Percentiles rank a stretch among this genome's conserved stretches.
These are phyloP conservation scores for Sporothrix humicola DNA, from an alignment of 2,329 filamentous ascomycete species.

Conservation along the genomic window DNA sequence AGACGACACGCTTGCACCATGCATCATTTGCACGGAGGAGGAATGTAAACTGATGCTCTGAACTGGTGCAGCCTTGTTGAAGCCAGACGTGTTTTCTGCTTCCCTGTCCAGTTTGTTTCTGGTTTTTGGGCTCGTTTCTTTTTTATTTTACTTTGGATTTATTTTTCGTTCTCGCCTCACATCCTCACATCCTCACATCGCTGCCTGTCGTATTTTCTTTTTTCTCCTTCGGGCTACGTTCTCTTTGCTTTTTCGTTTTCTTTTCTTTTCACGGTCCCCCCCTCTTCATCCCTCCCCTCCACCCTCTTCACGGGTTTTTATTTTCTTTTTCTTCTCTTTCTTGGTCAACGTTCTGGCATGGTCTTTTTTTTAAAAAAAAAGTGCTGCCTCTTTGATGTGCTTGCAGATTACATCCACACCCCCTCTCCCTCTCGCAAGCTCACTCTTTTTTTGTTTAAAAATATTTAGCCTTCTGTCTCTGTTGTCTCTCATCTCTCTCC, in stretches of 20 bases:
- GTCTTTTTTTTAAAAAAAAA: background rate
- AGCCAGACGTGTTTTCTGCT: background rate
- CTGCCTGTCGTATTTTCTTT: background rate
- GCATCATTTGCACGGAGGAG: background rate
- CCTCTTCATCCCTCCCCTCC: background rate
- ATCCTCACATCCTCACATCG: background rate
- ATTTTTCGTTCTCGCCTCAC: background rate
- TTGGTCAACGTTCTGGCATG: background rate
- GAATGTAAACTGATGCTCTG: slow-evolving; percentile 1
- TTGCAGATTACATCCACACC: slow-evolving; percentile 9
- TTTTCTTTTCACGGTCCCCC: background rate
- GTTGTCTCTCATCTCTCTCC: background rate
- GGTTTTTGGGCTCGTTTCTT: background rate
- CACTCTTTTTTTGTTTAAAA: background rate
- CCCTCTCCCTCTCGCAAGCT: background rate
- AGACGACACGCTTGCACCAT: slow-evolving; percentile 6
- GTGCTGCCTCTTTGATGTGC: slow-evolving; percentile 10
- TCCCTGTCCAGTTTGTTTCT: background rate
- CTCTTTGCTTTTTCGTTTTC: background rate
- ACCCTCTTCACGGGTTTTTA: slow-evolving; percentile 2
- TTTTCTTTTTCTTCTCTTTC: slow-evolving; percentile 12
- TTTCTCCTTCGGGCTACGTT: background rate
- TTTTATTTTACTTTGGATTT: slow-evolving; percentile 8
- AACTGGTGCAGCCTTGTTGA: slow-evolving; percentile 20
- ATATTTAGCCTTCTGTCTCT: slow-evolving; percentile 15